phyloP scores from a whole-genome alignment of 495 filamentous ascomycete genomes.

The Pyrenula aspistea region DNA sequence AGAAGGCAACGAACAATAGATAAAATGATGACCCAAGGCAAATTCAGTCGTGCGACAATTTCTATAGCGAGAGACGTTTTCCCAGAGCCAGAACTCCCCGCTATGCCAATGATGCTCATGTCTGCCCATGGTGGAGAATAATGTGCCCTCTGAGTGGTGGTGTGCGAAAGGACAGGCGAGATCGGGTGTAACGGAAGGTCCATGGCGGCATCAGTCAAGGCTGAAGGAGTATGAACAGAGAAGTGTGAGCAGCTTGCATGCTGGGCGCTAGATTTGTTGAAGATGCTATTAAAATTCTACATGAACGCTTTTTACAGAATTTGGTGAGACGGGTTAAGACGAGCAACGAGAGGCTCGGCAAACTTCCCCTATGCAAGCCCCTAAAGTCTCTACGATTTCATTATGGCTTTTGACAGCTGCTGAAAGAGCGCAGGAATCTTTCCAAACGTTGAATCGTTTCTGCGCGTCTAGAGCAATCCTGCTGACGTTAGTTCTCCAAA shows the following conservation, averaged over 20 bases:
- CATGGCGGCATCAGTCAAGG: background rate
- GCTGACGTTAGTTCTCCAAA: too few species aligned
- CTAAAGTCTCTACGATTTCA: too few species aligned
- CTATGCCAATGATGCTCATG: constrained; percentile 88
- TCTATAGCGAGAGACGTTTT: constrained; percentile 93
- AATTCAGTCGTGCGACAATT: constrained; percentile 76
- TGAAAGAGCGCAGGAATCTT: too few species aligned
- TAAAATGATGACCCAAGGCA: constrained; percentile 96
- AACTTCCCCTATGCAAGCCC: too few species aligned
- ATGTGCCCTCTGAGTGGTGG: constrained; percentile 36
- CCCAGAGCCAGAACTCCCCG: constrained; percentile 89
- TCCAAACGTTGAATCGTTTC: too few species aligned
- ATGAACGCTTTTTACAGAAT: too few species aligned
- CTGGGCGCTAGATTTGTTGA: too few species aligned
- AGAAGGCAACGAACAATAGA: constrained; percentile 58
- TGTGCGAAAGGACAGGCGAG: constrained; percentile 29
- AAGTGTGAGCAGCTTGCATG: background rate
- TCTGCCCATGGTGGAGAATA: constrained; percentile 94
- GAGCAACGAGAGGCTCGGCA: too few species aligned
- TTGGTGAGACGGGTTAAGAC: too few species aligned
- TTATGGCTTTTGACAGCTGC: too few species aligned
- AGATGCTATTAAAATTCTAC: too few species aligned
- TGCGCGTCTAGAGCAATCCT: too few species aligned
- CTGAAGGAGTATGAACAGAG: background rate
- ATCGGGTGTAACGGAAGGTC: constrained; percentile 26